Percentiles rank a stretch among this genome's conserved stretches.
These are phyloP conservation scores for Candida tetrigidarum DNA, from an alignment of 1,139 yeast species.

Conservation along the genomic window DNA sequence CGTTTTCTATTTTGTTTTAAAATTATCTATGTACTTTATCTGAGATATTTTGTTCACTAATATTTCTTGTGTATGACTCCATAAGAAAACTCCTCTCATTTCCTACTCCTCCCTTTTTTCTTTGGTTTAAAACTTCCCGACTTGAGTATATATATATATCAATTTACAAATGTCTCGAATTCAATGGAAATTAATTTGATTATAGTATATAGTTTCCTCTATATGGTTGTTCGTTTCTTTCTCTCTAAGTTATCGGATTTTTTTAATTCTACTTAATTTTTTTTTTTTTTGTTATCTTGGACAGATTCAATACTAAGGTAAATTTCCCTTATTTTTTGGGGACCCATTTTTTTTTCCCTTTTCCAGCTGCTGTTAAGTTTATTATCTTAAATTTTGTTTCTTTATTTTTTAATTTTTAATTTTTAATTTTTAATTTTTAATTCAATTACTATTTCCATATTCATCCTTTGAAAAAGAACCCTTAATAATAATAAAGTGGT, in stretches of 20 bases:
- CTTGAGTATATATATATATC: background rate
- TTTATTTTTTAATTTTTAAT: too few species aligned
- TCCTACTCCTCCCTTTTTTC: background rate
- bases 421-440: too few species aligned
- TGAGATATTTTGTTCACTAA: background rate
- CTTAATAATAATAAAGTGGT: background rate
- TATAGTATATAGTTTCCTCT: slow-evolving; percentile 3
- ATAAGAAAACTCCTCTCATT: background rate
- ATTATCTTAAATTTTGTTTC: background rate
- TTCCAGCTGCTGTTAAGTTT: slow-evolving; percentile 4
- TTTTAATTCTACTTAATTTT: background rate
- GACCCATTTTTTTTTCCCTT: background rate
- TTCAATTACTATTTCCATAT: slow-evolving; percentile 1
- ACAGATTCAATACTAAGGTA: slow-evolving; percentile 5
- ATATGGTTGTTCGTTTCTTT: slow-evolving; percentile 1
- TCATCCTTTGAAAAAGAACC: background rate
- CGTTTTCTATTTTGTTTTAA: slow-evolving; percentile 2
- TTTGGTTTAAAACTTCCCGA: slow-evolving; percentile 6
- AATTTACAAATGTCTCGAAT: background rate
- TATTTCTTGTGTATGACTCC: background rate
- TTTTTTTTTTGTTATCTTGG: slow-evolving; percentile 10
- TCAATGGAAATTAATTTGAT: background rate
- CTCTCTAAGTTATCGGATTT: background rate
- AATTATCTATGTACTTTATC: slow-evolving; percentile 3
- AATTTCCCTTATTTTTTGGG: slow-evolving; percentile 1